Evolutionary conservation across 1,284 basidiomycete genomes (phyloP), one percentile per base, ranked within the genome.

Genomic region (Sporisorium sorghi): DNA sequence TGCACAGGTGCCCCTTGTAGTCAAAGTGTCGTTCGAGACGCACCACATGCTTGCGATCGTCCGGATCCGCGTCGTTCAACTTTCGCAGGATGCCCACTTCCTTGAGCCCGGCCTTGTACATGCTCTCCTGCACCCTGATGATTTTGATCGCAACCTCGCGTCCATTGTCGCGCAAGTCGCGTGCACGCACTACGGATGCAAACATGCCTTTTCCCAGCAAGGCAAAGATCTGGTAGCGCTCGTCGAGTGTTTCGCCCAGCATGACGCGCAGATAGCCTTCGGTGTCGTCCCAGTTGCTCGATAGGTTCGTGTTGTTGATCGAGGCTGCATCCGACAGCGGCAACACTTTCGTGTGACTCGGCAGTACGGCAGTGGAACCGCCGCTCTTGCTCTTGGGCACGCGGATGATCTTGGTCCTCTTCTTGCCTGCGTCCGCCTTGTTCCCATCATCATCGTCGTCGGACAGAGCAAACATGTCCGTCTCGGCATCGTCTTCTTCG

Each of bases 151-250:
- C 97, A 2, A 99, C 95, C 83, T 99, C 95, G 2, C 68, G 55
- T 1, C 73, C 75, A 14, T 73, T 47, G 15, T 71, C 58, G 12
- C 56, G 33, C 3, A 75, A 49, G 23, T 97, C 90, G 49, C 93
- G 90, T 9, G 95, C 95, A 48, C 92, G 89, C 23, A 98, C 94
- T 40, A 99, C 97, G 51, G 92, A 93, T 43, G 94, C 93, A 85
- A 99, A 99, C 94, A 99, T 99, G 63, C 97, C 97, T 84, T 96
- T 95, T 33, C 97, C 97, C 12, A 99, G 88, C 49, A 90, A 93
- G 32, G 93, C 94, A 75, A 93, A 96, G 12, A 99, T 93, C 83
- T 97, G 94, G 85, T 98, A 99, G 46, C 92, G 89, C 2, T 93
- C 94, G 78, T 97, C 93, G n/a, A 95, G 90, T 32, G 67, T 72